A percentile compares a stretch with the other conserved stretches of the same genome.
Conservation (phyloP, 148 eudicot genomes). For the Diospyros lotus region DNA sequence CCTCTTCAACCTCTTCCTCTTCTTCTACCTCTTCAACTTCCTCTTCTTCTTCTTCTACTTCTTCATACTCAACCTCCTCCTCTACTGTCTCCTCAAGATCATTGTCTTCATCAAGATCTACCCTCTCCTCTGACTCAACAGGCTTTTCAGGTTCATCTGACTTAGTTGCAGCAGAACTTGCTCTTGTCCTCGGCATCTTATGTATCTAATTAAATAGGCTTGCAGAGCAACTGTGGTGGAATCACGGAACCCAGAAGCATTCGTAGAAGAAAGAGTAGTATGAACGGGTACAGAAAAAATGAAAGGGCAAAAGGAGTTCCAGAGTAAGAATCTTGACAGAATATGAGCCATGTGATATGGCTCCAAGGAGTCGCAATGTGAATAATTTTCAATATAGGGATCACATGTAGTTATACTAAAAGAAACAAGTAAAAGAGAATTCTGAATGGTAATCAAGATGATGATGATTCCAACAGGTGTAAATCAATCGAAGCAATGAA, state of each 20-base stretch:
- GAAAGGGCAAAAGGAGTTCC: conserved; percentile 68
- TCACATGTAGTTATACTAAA: conserved; percentile 25
- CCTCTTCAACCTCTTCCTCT: conserved; percentile 68
- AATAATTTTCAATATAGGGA: conserved; percentile 26
- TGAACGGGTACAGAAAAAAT: conserved; percentile 55
- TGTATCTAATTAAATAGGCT: conserved; percentile 38
- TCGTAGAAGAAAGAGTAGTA: conserved; percentile 61
- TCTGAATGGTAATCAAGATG: conserved; percentile 49
- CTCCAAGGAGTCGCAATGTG: conserved; percentile 57
- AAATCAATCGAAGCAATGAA: conserved; percentile 47
- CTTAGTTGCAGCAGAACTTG: conserved; percentile 42
- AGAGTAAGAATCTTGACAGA: conserved; percentile 65
- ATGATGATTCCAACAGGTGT: conserved; percentile 52
- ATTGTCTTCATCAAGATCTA: conserved; percentile 94
- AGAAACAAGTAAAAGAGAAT: conserved; percentile 52
- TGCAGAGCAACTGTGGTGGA: conserved; percentile 61
- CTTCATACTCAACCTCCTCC: conserved; percentile 46
- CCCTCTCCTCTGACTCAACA: conserved; percentile 79
- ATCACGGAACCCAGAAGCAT: conserved; percentile 73
- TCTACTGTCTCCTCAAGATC: conserved; percentile 63
- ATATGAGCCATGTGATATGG: conserved; percentile 69
- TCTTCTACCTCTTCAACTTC: conserved; percentile 49
- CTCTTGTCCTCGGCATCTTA: conserved; percentile 85
- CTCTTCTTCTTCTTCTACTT: conserved; percentile 70
- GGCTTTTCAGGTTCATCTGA: conserved; percentile 36